Conservation (phyloP, 306 rosid species). For the apple (Malus domestica) region DNA sequence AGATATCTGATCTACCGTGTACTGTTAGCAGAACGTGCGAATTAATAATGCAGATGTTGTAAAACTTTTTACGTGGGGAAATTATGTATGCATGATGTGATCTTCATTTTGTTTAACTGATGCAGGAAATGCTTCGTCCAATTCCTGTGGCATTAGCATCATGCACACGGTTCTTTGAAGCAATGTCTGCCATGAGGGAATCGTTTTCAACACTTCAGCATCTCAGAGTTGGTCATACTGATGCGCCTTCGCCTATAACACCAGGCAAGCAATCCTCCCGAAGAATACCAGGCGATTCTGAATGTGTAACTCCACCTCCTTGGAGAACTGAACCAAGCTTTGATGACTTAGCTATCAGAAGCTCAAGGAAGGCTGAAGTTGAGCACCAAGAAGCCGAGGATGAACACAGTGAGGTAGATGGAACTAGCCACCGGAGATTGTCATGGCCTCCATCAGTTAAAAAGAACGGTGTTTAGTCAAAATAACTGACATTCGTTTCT, state of each 20-base stretch:
- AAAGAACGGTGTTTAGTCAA: conserved; percentile 34
- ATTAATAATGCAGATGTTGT: background rate
- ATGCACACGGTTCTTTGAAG: conserved; percentile 89
- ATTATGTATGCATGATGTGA: background rate
- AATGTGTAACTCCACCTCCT: conserved; percentile 55
- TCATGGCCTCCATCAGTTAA: conserved; percentile 52
- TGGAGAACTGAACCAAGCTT: conserved; percentile 63
- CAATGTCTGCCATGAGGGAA: conserved; percentile 97
- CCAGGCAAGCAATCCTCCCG: conserved; percentile 56
- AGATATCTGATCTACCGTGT: background rate
- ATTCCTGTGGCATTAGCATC: conserved; percentile 94
- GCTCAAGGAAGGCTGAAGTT: conserved; percentile 35
- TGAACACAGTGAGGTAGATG: conserved; percentile 26
- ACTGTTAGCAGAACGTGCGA: no score
- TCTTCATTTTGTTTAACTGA: background rate
- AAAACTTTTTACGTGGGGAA: background rate
- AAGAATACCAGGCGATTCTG: conserved; percentile 43
- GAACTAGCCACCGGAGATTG: conserved; percentile 36
- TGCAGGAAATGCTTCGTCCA: conserved; percentile 95
- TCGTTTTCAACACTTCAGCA: conserved; percentile 83
- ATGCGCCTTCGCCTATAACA: conserved; percentile 36
- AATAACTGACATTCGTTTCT: background rate
- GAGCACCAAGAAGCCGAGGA: conserved; percentile 33
- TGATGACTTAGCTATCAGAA: conserved; percentile 51
- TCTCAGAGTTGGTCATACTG: conserved; percentile 63